These are phyloP conservation scores for Paramecium primaurelia DNA, from an alignment of 73 alveolate genomes.

Conservation along the genomic window DNA sequence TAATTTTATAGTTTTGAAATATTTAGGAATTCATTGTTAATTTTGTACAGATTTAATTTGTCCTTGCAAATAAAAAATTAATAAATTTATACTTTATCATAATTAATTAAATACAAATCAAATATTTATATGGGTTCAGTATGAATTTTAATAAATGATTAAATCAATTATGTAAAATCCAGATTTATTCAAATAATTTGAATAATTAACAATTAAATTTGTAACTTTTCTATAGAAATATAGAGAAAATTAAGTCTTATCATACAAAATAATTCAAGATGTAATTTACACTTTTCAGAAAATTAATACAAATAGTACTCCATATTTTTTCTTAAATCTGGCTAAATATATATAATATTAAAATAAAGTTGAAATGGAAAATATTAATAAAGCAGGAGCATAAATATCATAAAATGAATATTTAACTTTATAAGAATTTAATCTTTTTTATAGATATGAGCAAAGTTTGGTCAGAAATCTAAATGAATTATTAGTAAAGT, in stretches of 20 bases:
- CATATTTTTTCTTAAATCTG: neutral
- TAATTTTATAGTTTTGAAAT: neutral
- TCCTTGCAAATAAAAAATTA: neutral
- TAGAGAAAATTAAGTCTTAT: constrained; percentile 1
- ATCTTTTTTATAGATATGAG: neutral
- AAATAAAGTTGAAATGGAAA: neutral
- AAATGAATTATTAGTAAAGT: neutral
- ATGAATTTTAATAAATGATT: neutral
- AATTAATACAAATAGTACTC: neutral
- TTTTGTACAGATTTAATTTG: neutral
- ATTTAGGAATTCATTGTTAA: neutral
- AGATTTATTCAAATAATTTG: neutral
- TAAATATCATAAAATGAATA: neutral
- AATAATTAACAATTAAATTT: neutral
- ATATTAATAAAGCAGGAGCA: neutral
- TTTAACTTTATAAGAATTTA: neutral
- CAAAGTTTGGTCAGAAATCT: neutral
- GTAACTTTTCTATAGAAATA: neutral
- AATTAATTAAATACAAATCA: neutral
- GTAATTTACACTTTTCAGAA: neutral
- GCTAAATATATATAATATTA: neutral
- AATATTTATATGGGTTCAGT: neutral
- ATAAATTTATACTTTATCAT: neutral
- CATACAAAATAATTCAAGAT: neutral
- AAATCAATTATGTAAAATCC: neutral